Percentiles rank a stretch among this genome's conserved stretches.
These are phyloP conservation scores for Hymenoscyphus infarciens DNA, from an alignment of 2,329 filamentous ascomycete genomes.

Conservation along the genomic window DNA sequence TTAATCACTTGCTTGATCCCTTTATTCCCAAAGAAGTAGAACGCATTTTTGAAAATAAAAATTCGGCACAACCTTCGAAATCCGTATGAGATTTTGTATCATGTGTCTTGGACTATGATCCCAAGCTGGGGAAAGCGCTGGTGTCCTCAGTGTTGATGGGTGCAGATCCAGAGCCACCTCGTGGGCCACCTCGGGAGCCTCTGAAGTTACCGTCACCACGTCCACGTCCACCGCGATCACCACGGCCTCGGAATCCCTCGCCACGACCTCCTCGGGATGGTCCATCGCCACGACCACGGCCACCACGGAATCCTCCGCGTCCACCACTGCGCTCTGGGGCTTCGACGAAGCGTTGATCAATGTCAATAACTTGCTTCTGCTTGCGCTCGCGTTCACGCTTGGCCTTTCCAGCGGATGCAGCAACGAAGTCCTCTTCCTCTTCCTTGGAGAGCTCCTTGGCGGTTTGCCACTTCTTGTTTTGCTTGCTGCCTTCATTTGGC, in stretches of 20 bases:
- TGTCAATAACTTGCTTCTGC: constrained; percentile 84
- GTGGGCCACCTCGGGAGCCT: constrained; percentile 42
- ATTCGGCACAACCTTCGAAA: constrained; percentile 18
- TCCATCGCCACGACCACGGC: constrained; percentile 48
- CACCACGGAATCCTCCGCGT: constrained; percentile 42
- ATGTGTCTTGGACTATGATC: constrained; percentile 33
- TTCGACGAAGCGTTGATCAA: constrained; percentile 81
- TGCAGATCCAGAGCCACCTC: constrained; percentile 30
- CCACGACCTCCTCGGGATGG: constrained; percentile 50
- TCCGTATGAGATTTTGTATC: constrained; percentile 20
- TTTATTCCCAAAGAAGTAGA: constrained; percentile 9
- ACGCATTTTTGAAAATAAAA: constrained; percentile 16
- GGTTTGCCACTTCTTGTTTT: constrained; percentile 87
- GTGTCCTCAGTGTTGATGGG: constrained; percentile 47
- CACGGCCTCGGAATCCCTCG: constrained; percentile 42
- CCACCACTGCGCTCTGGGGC: constrained; percentile 54
- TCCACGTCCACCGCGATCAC: constrained; percentile 43
- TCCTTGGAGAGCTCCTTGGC: constrained; percentile 70
- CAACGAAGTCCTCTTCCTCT: constrained; percentile 71
- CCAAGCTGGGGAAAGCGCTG: constrained; percentile 51
- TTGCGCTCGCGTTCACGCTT: constrained; percentile 85
- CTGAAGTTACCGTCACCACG: constrained; percentile 43
- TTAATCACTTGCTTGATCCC: constrained; percentile 11
- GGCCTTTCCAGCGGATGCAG: constrained; percentile 70
- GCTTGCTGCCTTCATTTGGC: constrained; percentile 86